Evolutionary conservation across 2,329 filamentous ascomycete species (phyloP).

Genomic region (Pseudogymnoascus sp.): DNA sequence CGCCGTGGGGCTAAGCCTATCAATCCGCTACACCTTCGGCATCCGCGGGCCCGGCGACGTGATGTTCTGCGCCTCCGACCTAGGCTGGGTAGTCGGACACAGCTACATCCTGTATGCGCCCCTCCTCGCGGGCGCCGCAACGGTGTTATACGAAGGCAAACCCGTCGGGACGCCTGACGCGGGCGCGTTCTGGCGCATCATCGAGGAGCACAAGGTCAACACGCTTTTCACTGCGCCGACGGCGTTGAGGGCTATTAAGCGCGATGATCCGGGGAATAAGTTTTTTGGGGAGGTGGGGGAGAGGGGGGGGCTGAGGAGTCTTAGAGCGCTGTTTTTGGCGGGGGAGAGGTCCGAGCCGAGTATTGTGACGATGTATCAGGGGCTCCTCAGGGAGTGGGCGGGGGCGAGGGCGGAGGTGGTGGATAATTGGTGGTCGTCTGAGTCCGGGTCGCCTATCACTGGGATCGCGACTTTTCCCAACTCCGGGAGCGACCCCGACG

Average conservation of each 20-base stretch:
- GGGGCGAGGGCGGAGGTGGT: constrained; percentile 54
- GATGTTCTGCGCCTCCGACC: constrained; percentile 63
- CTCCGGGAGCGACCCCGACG: constrained; percentile 45
- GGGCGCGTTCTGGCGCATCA: constrained; percentile 77
- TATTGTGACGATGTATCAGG: constrained; percentile 73
- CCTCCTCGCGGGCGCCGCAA: constrained; percentile 75
- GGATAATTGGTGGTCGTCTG: constrained; percentile 69
- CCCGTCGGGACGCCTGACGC: constrained; percentile 83
- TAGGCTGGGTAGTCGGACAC: constrained; percentile 85
- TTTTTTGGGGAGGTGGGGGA: constrained; percentile 55
- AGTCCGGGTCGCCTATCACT: constrained; percentile 61
- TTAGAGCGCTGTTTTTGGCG: constrained; percentile 73
- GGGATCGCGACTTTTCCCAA: constrained; percentile 56
- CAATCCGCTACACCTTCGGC: constrained; percentile 74
- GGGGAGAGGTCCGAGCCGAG: constrained; percentile 84
- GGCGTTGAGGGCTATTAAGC: constrained; percentile 76
- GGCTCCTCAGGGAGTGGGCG: constrained; percentile 58
- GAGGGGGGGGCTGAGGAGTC: constrained; percentile 59
- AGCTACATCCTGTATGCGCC: constrained; percentile 87
- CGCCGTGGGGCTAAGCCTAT: constrained; percentile 74
- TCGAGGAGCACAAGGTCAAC: constrained; percentile 79
- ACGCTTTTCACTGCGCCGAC: constrained; percentile 80
- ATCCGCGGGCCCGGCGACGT: constrained; percentile 79
- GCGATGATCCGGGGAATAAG: constrained; percentile 70
- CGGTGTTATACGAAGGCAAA: constrained; percentile 88